Base-by-base conservation (phyloP, 2,329 filamentous ascomycete species). In the Fusarium sp. region DNA sequence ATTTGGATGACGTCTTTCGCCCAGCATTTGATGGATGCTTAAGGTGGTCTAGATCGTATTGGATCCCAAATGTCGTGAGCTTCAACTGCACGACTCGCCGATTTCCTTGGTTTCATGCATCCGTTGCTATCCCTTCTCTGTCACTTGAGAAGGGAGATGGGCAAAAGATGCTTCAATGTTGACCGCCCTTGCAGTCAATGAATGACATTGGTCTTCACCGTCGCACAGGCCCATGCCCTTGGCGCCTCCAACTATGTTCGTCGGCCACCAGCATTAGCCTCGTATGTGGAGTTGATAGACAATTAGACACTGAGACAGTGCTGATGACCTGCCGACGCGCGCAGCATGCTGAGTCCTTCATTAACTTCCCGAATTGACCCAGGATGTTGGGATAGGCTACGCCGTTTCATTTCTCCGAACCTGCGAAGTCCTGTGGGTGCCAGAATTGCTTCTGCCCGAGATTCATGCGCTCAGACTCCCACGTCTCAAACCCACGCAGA, bases 1-100 rank as follows among this genome's bases (percentile, higher is more conserved):
- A 26, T 48, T 64, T 64, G 51, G 6, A 73, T 74, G 71, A 74
- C 71, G 71, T 74, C 68, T 62, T 72, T 56, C 18, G 47, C 20
- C 41, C 45, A 50, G 33, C 26, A 55, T 41, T 31, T 47, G 48
- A 57, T 26, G 26, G 42, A 68, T 54, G 20, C 45, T 54, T 35
- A 62, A 51, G 28, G 36, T 62, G 53, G 65, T 74, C 71, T 74
- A 72, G 71, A 74, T 74, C 60, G 53, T 35, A 8, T 58, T 60
- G 63, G 58, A 67, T 60, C 22, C 31, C 36, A 50, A 39, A 47
- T 56, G n/a, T 44, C 42, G 48, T 47, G 58, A 59, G 26, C 50
- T 61, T 31, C 33, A 42, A 39, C 36, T 59, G 57, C 58, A 44
- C 59, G 54, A 71, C 66, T 62, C 53, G 61, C 53, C 39, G 47